Evolutionary conservation across 2,329 filamentous ascomycete species (phyloP), one percentile per base, ranked within the genome.

Genomic region (Karstenula rhodostoma): DNA sequence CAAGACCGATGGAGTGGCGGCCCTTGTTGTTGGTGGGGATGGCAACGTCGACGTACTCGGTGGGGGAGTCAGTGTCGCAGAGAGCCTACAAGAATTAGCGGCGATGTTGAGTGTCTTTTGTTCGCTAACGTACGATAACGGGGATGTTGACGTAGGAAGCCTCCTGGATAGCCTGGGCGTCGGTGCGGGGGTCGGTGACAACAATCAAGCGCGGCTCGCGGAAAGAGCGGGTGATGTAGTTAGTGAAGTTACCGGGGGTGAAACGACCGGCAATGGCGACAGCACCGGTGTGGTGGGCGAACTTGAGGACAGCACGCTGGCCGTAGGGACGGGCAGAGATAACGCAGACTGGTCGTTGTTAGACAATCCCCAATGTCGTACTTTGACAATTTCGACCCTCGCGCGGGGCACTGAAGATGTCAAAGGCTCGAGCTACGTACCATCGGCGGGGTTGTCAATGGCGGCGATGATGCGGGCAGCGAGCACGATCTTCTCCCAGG

Each of bases 1-100:
- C 83, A 77, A 95, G 88, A 87, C 95, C 95, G 78, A 99, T 99
- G 82, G 96, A 90, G 86, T 98, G 94, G 82, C 95, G 94, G 87
- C 94, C 94, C 91, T 99, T 99, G 93, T 99, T 99, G 93, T 99
- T 99, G 87, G 95, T 97, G 79, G 95, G 95, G 85, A 99, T 99
- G 84, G 95, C 95, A 83, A 98, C 93, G 81, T 99, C 95, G 81
- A 99, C 95, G 87, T 94, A 99, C 86, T 99, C 94, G 83, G 95
- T 98, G 79, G 95, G 95, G 65, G 95, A 98, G 88, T 99, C 95
- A 80, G 94, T 97, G 85, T 99, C 95, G 87, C 92, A 95, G 76
- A 99, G 94, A 78, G 93, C 95, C 75, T 72, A 19, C 15, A 13
- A 53, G 17, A 25, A 53, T 68, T 61, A 73, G 62, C 43, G 55